Evolutionary conservation across 768 basidiomycete genomes (phyloP).

Genomic region (Tephrocybe sp.): DNA sequence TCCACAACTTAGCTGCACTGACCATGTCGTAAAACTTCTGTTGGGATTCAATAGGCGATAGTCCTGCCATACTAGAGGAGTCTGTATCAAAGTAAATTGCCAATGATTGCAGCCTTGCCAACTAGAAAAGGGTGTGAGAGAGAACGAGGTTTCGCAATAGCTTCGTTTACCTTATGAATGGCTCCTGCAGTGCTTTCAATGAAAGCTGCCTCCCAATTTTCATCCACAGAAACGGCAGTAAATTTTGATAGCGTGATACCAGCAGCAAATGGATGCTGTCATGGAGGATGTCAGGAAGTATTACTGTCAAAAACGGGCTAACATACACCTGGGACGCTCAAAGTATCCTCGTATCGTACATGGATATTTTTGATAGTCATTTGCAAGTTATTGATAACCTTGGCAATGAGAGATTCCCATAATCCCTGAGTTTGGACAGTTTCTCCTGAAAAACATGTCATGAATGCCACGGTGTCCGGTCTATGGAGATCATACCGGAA

Average conservation of each 20-base stretch:
- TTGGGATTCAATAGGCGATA: slow-evolving; percentile 63
- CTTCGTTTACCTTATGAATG: slow-evolving; percentile 75
- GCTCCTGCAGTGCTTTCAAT: slow-evolving; percentile 86
- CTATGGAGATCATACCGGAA: slow-evolving; percentile 36
- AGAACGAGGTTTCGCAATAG: not conserved
- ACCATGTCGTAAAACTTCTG: slow-evolving; percentile 78
- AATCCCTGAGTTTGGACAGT: slow-evolving; percentile 82
- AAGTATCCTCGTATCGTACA: slow-evolving; percentile 91
- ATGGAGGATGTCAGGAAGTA: slow-evolving; percentile 5
- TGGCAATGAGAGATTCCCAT: slow-evolving; percentile 77
- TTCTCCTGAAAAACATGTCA: slow-evolving; percentile 33
- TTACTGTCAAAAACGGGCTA: slow-evolving; percentile 1
- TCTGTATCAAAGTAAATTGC: slow-evolving; percentile 97
- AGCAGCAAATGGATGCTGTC: slow-evolving; percentile 90
- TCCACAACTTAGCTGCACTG: slow-evolving; percentile 6
- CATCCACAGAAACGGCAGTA: slow-evolving; percentile 86
- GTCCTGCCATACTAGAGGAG: slow-evolving; percentile 72
- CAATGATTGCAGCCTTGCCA: slow-evolving; percentile 84
- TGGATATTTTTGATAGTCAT: slow-evolving; percentile 96
- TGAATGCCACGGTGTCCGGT: not conserved
- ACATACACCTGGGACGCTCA: slow-evolving; percentile 90
- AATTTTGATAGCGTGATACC: slow-evolving; percentile 89
- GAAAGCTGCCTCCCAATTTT: slow-evolving; percentile 86
- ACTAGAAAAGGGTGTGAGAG: slow-evolving; percentile 37
- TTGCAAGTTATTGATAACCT: slow-evolving; percentile 95